phyloP scores from a whole-genome alignment of 495 filamentous ascomycete species.

The Podospora pseudoanserina region DNA sequence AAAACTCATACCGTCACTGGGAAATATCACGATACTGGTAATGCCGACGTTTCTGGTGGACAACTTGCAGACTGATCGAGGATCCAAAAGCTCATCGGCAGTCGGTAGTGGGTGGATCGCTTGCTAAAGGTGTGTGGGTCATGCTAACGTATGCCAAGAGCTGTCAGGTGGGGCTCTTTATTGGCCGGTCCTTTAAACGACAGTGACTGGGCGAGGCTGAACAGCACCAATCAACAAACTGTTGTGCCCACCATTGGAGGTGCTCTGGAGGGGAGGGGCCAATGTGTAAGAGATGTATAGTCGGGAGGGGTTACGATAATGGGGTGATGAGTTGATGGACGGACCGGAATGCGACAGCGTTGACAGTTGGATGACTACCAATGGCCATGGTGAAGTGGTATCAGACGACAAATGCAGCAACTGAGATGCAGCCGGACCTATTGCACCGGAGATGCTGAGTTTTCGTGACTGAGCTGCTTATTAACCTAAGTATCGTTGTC shows the following conservation, averaged over 20 bases:
- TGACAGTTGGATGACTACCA: neutral
- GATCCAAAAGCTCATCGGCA: neutral
- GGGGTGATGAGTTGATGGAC: neutral
- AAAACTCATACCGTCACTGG: neutral
- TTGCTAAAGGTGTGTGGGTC: neutral
- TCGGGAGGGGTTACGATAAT: neutral
- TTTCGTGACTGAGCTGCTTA: neutral
- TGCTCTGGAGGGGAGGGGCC: neutral
- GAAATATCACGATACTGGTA: neutral
- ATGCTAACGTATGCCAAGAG: constrained; percentile 7
- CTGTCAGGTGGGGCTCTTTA: constrained; percentile 3
- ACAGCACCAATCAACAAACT: neutral
- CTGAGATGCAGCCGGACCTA: neutral
- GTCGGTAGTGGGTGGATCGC: neutral
- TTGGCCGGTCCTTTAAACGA: neutral
- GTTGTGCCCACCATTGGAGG: neutral
- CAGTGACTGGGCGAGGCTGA: constrained; percentile 3
- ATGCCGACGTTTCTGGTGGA: constrained; percentile 5
- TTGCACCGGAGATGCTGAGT: neutral
- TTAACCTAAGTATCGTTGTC: neutral
- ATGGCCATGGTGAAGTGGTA: neutral
- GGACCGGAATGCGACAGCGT: neutral
- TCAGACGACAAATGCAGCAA: neutral
- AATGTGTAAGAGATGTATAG: neutral
- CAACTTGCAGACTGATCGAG: neutral